Conservation (phyloP, 768 basidiomycete species). For the Amanita rubescens region DNA sequence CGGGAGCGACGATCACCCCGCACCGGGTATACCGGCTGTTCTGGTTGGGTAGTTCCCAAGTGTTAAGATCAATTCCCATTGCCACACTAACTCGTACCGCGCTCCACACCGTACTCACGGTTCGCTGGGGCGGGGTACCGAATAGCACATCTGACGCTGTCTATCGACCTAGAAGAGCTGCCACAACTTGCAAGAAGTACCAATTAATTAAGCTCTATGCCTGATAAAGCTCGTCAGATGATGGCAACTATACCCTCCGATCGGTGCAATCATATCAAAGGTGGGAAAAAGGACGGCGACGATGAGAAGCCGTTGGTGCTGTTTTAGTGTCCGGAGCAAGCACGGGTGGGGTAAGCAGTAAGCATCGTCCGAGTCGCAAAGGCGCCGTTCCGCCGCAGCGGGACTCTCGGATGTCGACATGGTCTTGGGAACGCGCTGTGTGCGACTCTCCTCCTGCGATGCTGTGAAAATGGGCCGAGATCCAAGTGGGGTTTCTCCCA, state of each 20-base stretch:
- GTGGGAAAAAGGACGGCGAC: background rate
- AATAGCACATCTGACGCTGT: too few species aligned
- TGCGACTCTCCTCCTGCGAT: background rate
- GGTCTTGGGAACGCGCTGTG: background rate
- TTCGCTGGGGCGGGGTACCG: too few species aligned
- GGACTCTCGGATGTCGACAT: background rate
- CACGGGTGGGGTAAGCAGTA: background rate
- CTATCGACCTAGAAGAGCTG: too few species aligned
- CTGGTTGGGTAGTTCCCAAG: too few species aligned
- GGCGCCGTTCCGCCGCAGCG: background rate
- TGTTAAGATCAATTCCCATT: background rate
- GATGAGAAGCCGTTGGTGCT: background rate
- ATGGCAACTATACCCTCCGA: background rate
- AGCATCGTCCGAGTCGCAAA: background rate
- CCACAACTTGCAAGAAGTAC: background rate
- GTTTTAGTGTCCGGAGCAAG: background rate
- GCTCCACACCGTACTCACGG: too few species aligned
- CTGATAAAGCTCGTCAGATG: background rate
- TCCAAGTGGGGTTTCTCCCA: background rate
- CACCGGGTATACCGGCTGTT: background rate
- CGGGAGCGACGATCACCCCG: background rate
- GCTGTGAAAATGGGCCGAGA: background rate
- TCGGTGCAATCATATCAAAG: background rate
- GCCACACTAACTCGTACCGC: background rate
- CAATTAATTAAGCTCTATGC: background rate